phyloP scores from a whole-genome alignment of 2,329 filamentous ascomycete genomes.

The Penicillium italicum region DNA sequence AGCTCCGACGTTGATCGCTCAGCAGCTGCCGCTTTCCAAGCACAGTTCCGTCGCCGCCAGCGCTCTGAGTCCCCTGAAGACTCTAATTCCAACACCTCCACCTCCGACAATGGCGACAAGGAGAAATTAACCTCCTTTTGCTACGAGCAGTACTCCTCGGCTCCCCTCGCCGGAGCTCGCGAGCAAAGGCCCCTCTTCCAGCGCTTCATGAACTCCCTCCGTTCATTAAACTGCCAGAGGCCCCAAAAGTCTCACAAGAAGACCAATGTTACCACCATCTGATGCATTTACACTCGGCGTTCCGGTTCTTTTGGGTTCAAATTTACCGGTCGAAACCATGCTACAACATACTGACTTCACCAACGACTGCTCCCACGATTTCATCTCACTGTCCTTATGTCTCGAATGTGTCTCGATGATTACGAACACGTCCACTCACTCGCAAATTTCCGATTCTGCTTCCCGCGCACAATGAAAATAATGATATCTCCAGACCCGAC shows the following conservation, averaged over 20 bases:
- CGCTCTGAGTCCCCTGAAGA: conserved; percentile 29
- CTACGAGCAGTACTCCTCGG: conserved; percentile 29
- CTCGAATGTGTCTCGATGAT: conserved; percentile 13
- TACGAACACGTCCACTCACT: conserved; percentile 14
- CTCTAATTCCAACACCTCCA: conserved; percentile 11
- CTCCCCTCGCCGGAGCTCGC: conserved; percentile 15
- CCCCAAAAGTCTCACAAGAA: conserved; percentile 11
- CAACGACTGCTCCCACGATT: conserved; percentile 16
- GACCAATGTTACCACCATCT: conserved; percentile 18
- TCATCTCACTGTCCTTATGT: conserved; percentile 1
- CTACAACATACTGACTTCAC: conserved; percentile 7
- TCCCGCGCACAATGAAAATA: conserved; percentile 11
- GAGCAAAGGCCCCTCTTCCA: conserved; percentile 19
- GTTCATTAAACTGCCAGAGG: conserved; percentile 22
- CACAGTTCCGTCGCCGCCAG: conserved; percentile 34
- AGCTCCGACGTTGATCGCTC: conserved; percentile 34
- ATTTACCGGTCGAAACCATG: neutral
- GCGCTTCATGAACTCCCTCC: conserved; percentile 22
- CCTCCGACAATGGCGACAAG: conserved; percentile 16
- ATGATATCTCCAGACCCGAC: conserved; percentile 10
- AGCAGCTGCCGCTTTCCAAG: conserved; percentile 37
- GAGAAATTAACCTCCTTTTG: conserved; percentile 33
- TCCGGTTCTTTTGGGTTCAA: conserved; percentile 8
- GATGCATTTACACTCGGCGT: conserved; percentile 13
- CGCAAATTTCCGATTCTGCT: neutral